Conservation (phyloP, 148 eudicot genomes). For the Chenopodium suecicum region DNA sequence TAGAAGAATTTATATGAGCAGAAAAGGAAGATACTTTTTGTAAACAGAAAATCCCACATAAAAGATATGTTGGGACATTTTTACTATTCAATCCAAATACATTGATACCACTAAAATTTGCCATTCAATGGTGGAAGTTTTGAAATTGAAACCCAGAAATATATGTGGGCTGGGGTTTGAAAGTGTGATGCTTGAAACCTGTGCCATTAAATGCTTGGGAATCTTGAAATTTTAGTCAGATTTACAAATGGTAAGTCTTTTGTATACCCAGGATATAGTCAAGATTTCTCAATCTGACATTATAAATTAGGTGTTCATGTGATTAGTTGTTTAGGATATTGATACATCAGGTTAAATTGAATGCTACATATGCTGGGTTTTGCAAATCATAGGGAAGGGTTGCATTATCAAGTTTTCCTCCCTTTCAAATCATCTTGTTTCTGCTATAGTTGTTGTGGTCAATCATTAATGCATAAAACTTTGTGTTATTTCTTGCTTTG, state of each 20-base stretch:
- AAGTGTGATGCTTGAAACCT: not conserved
- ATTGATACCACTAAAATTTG: not conserved
- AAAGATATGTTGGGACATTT: not conserved
- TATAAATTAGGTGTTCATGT: not conserved
- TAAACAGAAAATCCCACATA: not conserved
- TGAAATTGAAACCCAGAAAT: not conserved
- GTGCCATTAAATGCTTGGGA: too few relatives aligned
- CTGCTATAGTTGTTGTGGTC: not conserved
- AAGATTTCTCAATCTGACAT: too few relatives aligned
- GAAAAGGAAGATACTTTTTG: not conserved
- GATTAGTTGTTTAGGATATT: not conserved
- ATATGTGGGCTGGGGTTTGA: not conserved
- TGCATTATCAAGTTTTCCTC: not conserved
- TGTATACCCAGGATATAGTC: not conserved
- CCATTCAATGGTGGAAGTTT: not conserved
- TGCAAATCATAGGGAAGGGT: too few relatives aligned
- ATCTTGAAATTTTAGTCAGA: too few relatives aligned
- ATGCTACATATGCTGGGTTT: not conserved
- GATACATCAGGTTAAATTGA: not conserved
- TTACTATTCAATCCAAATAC: not conserved
- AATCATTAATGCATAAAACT: too few relatives aligned
- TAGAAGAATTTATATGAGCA: not conserved
- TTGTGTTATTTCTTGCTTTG: too few relatives aligned
- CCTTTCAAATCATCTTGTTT: not conserved
- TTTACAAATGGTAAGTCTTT: not conserved